Evolutionary conservation across 495 filamentous ascomycete genomes (phyloP), one percentile per base, ranked within the genome.

Genomic region (Neurospora sp.): DNA sequence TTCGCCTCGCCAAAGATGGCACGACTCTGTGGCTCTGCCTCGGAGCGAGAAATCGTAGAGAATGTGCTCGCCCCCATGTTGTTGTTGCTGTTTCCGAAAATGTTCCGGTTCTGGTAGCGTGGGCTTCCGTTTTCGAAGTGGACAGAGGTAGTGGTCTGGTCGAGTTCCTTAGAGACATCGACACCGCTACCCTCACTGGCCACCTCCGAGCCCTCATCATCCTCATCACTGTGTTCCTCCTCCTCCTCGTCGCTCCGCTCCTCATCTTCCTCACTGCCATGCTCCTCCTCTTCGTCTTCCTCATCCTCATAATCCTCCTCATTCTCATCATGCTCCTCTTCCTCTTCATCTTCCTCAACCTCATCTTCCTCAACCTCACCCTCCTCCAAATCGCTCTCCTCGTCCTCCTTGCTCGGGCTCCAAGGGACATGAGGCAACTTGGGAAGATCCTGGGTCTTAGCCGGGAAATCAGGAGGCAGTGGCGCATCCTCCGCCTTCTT

Each of bases 131-230:
- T 65, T 65, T 65, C 53, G 27, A 65, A 65, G 53, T 65, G 53
- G 53, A 65, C 53, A 3, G 53, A 65, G 27, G 82, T 82, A 22
- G 82, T 79, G 14, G 83, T 84, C n/a, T 82, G 88, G 74, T 87
- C 89, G n/a, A 91, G 80, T 61, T 93, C 91, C 74, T 91, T 88
- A 9, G 88, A 86, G 47, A 93, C 87, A 78, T 89, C 89, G 59
- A 90, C 80, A 53, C 88, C 88, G 70, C 88, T 90, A 10, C 88
- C 88, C 76, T 91, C 88, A 70, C 83, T 84, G 2, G 59, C 79
- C 18, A 65, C 82, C 69, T 89, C 87, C 4, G 84, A 83, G 12
- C 77, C 78, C 16, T 83, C 81, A 5, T 83, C 84, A 3, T 75
- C 78, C n/a, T 83, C 80, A 7, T 76, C 82, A 3, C 78, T 81